A percentile compares a stretch with the other conserved stretches of the same genome.
These are phyloP conservation scores for Ceratocystis cubensis DNA, from an alignment of 2,329 filamentous ascomycete genomes.

Conservation along the genomic window DNA sequence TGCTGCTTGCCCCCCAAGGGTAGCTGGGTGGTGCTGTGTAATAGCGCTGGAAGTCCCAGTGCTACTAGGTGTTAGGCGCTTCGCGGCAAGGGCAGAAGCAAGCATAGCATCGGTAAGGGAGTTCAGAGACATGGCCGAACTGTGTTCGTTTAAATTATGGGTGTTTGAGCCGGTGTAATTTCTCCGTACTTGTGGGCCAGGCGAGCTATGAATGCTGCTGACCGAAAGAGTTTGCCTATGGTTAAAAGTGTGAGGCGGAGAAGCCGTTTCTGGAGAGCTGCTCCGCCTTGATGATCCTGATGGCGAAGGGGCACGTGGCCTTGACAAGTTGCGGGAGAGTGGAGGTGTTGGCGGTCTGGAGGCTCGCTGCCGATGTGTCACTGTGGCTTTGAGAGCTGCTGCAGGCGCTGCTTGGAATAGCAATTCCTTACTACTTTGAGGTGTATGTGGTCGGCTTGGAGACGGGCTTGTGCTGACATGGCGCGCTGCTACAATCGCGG, in stretches of 20 bases:
- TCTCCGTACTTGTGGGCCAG: conserved; percentile 21
- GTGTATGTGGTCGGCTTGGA: conserved; percentile 14
- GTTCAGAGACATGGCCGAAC: conserved; percentile 39
- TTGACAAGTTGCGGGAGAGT: conserved; percentile 19
- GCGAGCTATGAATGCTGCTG: conserved; percentile 15
- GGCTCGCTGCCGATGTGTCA: conserved; percentile 13
- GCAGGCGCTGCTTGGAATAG: conserved; percentile 2
- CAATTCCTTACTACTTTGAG: background rate
- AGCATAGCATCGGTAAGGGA: conserved; percentile 63
- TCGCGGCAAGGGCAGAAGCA: conserved; percentile 58
- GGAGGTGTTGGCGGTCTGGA: conserved; percentile 20
- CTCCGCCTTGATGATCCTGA: conserved; percentile 30
- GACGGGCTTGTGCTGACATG: conserved; percentile 15
- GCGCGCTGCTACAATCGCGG: conserved; percentile 11
- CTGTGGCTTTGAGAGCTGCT: background rate
- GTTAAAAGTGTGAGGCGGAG: conserved; percentile 26
- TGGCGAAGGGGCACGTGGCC: background rate
- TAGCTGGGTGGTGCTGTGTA: conserved; percentile 22
- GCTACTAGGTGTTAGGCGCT: conserved; percentile 37
- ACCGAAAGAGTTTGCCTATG: conserved; percentile 21
- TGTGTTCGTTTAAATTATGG: background rate
- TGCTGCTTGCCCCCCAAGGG: conserved; percentile 25
- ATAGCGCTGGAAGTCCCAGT: conserved; percentile 30
- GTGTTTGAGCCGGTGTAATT: background rate
- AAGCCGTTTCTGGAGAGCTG: conserved; percentile 20